phyloP scores from a whole-genome alignment of 108 stramenopile genomes.

The Chaetoceros tenuissimus region DNA sequence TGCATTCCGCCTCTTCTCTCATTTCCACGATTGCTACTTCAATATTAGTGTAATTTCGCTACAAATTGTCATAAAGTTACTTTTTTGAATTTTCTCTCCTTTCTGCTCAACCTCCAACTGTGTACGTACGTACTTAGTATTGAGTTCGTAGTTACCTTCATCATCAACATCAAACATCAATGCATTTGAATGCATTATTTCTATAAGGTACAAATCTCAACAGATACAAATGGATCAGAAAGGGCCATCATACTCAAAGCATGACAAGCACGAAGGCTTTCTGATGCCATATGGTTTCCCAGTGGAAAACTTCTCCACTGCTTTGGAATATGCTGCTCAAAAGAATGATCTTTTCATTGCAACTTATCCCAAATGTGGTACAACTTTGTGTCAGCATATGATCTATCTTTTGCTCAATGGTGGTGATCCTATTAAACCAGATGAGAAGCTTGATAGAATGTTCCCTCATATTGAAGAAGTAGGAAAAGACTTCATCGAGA shows the following conservation, averaged over 20 bases:
- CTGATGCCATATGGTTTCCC: slow-evolving; percentile 39
- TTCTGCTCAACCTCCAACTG: too few species aligned
- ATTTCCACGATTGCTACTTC: too few species aligned
- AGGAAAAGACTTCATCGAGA: slow-evolving; percentile 21
- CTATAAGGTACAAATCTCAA: background rate
- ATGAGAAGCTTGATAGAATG: slow-evolving; percentile 26
- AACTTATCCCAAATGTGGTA: slow-evolving; percentile 50
- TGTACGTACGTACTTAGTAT: too few species aligned
- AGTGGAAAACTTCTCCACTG: slow-evolving; percentile 24
- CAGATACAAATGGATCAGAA: slow-evolving; percentile 4
- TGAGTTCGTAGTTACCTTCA: too few species aligned
- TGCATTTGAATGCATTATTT: too few species aligned
- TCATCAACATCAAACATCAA: too few species aligned
- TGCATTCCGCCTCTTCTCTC: too few species aligned
- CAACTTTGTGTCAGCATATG: slow-evolving; percentile 46
- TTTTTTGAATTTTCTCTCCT: too few species aligned
- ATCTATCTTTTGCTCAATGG: slow-evolving; percentile 41
- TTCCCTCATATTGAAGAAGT: slow-evolving; percentile 53
- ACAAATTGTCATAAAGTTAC: too few species aligned
- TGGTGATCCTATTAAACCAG: slow-evolving; percentile 27
- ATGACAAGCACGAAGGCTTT: slow-evolving; percentile 34
- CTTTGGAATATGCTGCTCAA: slow-evolving; percentile 26
- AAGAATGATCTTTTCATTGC: slow-evolving; percentile 41
- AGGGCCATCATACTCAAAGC: slow-evolving; percentile 31
- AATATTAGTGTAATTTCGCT: too few species aligned